phyloP scores from a whole-genome alignment of 2,329 filamentous ascomycete species.

The Microdochium trichocladiopsis region DNA sequence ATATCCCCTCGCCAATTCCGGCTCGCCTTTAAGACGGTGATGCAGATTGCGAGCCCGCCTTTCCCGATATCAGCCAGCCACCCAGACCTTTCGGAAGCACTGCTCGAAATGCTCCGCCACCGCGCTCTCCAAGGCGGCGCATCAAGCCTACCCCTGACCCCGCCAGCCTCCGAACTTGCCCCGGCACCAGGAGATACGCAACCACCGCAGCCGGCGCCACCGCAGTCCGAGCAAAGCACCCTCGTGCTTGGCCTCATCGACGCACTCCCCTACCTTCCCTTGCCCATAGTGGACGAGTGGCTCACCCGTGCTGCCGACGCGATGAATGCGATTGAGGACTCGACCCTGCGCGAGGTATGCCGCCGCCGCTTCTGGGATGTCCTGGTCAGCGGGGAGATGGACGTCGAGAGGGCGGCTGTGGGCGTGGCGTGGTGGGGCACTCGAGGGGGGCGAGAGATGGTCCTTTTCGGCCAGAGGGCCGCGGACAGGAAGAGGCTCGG shows the following conservation, averaged over 20 bases:
- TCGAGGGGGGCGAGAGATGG: slow-evolving; percentile 44
- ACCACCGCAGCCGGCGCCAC: slow-evolving; percentile 17
- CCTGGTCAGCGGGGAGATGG: slow-evolving; percentile 76
- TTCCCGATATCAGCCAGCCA: slow-evolving; percentile 66
- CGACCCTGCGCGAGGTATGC: slow-evolving; percentile 54
- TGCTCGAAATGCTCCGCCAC: slow-evolving; percentile 71
- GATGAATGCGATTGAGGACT: slow-evolving; percentile 56
- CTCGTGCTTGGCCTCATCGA: slow-evolving; percentile 74
- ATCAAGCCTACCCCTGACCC: slow-evolving; percentile 31
- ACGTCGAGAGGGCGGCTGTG: slow-evolving; percentile 72
- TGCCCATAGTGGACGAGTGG: slow-evolving; percentile 72
- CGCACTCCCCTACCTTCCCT: slow-evolving; percentile 65
- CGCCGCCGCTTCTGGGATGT: slow-evolving; percentile 73
- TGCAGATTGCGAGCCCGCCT: slow-evolving; percentile 75
- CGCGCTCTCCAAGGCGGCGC: slow-evolving; percentile 51
- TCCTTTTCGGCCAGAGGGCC: slow-evolving; percentile 28
- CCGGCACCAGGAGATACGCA: slow-evolving; percentile 21
- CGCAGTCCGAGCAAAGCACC: slow-evolving; percentile 71
- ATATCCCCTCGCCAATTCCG: slow-evolving; percentile 82
- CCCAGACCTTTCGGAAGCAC: slow-evolving; percentile 69
- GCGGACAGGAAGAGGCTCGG: slow-evolving; percentile 10
- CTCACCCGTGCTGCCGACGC: slow-evolving; percentile 64
- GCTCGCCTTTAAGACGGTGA: slow-evolving; percentile 77
- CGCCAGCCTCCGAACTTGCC: slow-evolving; percentile 27
- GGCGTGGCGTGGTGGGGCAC: slow-evolving; percentile 83